A percentile compares a stretch with the other conserved stretches of the same genome.
Evolutionary conservation across 495 filamentous ascomycete genomes (phyloP).

Genomic region (Melanomma pulvis-pyrius): DNA sequence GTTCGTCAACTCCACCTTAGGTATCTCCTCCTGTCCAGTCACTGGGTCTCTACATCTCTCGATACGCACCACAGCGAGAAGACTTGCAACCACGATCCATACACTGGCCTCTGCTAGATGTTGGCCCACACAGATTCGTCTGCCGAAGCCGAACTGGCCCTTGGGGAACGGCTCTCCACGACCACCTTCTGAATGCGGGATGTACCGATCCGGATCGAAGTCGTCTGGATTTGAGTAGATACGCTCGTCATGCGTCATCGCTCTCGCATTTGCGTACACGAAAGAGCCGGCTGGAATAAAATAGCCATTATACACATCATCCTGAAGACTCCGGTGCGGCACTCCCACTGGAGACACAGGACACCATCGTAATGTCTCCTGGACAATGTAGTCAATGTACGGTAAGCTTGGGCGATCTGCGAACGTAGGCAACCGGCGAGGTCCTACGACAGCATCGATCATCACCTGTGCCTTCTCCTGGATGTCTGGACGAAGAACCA

Average conservation of each 20-base stretch:
- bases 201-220: conserved; percentile 54
- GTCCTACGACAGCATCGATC: conserved; percentile 11
- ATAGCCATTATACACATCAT: conserved; percentile 45
- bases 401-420: conserved; percentile 9
- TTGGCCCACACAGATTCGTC: conserved; percentile 26
- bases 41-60: neutral
- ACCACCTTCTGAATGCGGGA: conserved; percentile 50
- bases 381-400: conserved; percentile 14
- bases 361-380: conserved; percentile 13
- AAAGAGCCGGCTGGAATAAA: conserved; percentile 52
- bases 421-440: conserved; percentile 11
- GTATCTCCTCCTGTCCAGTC: conserved; percentile 2
- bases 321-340: conserved; percentile 11
- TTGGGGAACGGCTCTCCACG: conserved; percentile 54
- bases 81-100: conserved; percentile 8
- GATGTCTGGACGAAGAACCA: conserved; percentile 43
- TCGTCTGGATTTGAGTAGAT: conserved; percentile 48
- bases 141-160: conserved; percentile 59
- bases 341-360: conserved; percentile 20
- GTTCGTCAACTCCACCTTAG: conserved; percentile 6
- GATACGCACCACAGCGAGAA: neutral
- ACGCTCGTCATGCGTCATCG: conserved; percentile 50
- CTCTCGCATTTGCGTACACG: conserved; percentile 53
- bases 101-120: conserved; percentile 15
- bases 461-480: conserved; percentile 2